phyloP scores from a whole-genome alignment of 768 basidiomycete genomes.

The Collybiopsis luxurians region DNA sequence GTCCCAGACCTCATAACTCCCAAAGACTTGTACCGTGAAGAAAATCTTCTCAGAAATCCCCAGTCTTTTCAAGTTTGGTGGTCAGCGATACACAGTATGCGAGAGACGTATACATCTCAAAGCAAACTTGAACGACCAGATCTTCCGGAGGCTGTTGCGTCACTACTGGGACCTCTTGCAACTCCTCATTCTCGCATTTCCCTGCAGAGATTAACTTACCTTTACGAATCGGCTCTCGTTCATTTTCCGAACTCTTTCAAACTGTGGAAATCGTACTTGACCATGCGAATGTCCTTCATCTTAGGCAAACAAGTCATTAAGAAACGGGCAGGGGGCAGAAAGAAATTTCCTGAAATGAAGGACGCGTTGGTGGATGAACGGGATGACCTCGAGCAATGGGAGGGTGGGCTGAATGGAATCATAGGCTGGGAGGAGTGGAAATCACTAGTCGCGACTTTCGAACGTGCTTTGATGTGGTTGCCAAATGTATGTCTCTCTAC shows the following conservation, averaged over 20 bases:
- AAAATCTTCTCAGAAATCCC: slow-evolving; percentile 90
- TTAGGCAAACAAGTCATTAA: slow-evolving; percentile 70
- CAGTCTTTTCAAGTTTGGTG: slow-evolving; percentile 93
- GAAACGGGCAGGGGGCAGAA: slow-evolving; percentile 82
- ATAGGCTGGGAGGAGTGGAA: slow-evolving; percentile 99
- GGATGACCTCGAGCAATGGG: slow-evolving; percentile 81
- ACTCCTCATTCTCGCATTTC: slow-evolving; percentile 69
- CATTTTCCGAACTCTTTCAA: slow-evolving; percentile 92
- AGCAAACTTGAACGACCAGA: slow-evolving; percentile 56
- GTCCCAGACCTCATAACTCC: slow-evolving; percentile 73
- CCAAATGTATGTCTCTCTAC: slow-evolving; percentile 62
- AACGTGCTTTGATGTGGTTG: slow-evolving; percentile 92
- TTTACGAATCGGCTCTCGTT: slow-evolving; percentile 90
- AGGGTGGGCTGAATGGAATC: slow-evolving; percentile 79
- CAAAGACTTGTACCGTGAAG: slow-evolving; percentile 84
- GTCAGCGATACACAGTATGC: slow-evolving; percentile 74
- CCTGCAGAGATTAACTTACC: slow-evolving; percentile 81
- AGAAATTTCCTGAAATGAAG: slow-evolving; percentile 89
- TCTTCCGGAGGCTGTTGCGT: slow-evolving; percentile 45
- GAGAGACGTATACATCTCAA: slow-evolving; percentile 57
- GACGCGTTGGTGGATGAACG: slow-evolving; percentile 85
- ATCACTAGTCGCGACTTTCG: slow-evolving; percentile 80
- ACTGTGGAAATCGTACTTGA: slow-evolving; percentile 92
- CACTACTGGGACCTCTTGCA: slow-evolving; percentile 77
- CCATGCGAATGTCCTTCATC: slow-evolving; percentile 80